Evolutionary conservation across 352 stramenopile species (phyloP), one percentile per base, ranked within the genome.

Genomic region (Pythium sp.): DNA sequence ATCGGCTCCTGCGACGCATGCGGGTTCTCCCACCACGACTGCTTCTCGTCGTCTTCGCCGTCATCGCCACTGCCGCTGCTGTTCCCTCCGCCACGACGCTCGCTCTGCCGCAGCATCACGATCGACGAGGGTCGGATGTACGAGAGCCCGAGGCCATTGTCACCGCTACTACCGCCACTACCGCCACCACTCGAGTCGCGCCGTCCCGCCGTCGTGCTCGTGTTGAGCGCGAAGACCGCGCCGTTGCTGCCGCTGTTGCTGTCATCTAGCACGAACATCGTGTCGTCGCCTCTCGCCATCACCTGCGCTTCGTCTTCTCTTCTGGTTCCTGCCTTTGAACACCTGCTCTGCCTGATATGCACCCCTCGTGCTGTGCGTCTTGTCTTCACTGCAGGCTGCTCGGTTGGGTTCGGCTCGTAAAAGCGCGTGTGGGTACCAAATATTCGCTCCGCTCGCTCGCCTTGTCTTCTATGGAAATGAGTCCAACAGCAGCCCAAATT

Each of bases 11-110:
- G 63, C 41, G 64, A 63, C 5, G 63, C 43, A 4, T 62, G 54
- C 14, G 72, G 24, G 24, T 76, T 67, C 20, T 79, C 65, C 66
- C 77, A 84, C 78, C 78, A 86, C 4, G 74, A 82, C 36, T 72
- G 60, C 11, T 28, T 64, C 28, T 61, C 55, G 20, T 46, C 55
- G 18, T 24, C 55, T 11, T 28, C 64, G 22, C 20, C 47, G 22
- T 57, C 24, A 18, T 71, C 56, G 41, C 7, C 36, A 3, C 26
- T 30, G 24, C 22, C 28, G 6, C 30, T 58, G 12, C 53, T 46
- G 18, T 46, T 46, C 38, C 38, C 38, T 1, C 51, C 24, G 15
- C 46, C 24, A 8, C 46, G 30, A 15, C 15, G 26, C 6, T 71
- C 34, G n/a, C 51, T 60, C 47, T 46, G 66, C 24, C 58, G 60